These are phyloP conservation scores for Casuarina equisetifolia DNA, from an alignment of 306 rosid species.

Conservation along the genomic window DNA sequence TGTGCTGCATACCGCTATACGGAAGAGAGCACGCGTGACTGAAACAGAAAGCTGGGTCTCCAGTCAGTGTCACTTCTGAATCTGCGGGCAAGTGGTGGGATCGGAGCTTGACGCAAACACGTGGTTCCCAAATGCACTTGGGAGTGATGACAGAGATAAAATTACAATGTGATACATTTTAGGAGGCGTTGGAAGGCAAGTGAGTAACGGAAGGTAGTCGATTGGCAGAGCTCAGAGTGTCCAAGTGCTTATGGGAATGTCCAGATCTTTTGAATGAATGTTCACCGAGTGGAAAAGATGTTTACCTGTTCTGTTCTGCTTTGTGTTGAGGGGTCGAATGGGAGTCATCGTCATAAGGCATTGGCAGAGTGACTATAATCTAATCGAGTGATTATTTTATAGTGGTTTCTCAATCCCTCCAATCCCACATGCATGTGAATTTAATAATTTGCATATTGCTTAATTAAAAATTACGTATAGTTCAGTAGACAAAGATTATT, in stretches of 20 bases:
- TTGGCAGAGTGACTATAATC: neutral
- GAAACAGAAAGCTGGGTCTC: neutral
- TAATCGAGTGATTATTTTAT: neutral
- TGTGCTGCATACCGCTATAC: neutral
- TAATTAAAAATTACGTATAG: neutral
- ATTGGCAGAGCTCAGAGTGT: neutral
- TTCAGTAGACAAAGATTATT: neutral
- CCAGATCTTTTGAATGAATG: neutral
- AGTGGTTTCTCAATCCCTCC: neutral
- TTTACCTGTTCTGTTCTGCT: neutral
- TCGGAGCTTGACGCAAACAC: neutral
- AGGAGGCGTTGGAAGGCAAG: neutral
- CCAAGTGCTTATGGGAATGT: neutral
- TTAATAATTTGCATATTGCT: neutral
- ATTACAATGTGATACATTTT: neutral
- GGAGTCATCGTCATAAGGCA: neutral
- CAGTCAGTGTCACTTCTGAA: neutral
- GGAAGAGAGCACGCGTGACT: neutral
- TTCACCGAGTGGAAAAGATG: neutral
- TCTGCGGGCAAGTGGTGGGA: too few species aligned
- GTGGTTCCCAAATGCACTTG: neutral
- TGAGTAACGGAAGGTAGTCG: neutral
- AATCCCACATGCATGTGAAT: neutral
- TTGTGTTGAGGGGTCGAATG: neutral
- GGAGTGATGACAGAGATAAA: neutral